Evolutionary conservation across 108 stramenopile genomes (phyloP).

Genomic region (Seminavis robusta): DNA sequence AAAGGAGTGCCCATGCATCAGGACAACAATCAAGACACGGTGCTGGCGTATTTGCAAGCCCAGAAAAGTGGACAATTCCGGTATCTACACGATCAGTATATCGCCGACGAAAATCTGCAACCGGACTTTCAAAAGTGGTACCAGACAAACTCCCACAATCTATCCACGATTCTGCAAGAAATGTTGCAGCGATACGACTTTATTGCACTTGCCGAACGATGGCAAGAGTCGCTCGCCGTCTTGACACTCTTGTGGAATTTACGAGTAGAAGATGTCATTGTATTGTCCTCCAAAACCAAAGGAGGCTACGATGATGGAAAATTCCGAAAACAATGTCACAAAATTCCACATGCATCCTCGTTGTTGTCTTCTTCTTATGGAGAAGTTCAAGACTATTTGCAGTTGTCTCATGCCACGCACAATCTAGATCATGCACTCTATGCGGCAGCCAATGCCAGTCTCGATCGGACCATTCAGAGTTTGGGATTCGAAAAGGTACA

Average conservation of each 20-base stretch:
- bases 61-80: too few relatives aligned
- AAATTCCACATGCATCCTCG: constrained; percentile 4
- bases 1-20: too few relatives aligned
- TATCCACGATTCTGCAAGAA: neutral
- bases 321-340: constrained; percentile 10
- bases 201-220: constrained; percentile 4
- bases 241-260: constrained; percentile 23
- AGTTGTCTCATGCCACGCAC: neutral
- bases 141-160: neutral
- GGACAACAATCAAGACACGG: too few relatives aligned
- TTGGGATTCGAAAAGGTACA: neutral
- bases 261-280: constrained; percentile 10
- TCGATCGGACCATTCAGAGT: constrained; percentile 23
- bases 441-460: constrained; percentile 19
- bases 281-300: constrained; percentile 11
- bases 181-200: constrained; percentile 7
- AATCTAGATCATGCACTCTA: too few relatives aligned
- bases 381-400: neutral
- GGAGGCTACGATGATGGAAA: constrained; percentile 34
- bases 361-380: neutral
- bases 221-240: constrained; percentile 20
- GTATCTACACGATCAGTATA: too few relatives aligned
- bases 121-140: neutral
- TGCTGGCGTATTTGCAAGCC: too few relatives aligned
- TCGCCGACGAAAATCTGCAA: too few relatives aligned